Base-by-base conservation (phyloP, 1,284 basidiomycete genomes). In the Ceratobasidium sp. region DNA sequence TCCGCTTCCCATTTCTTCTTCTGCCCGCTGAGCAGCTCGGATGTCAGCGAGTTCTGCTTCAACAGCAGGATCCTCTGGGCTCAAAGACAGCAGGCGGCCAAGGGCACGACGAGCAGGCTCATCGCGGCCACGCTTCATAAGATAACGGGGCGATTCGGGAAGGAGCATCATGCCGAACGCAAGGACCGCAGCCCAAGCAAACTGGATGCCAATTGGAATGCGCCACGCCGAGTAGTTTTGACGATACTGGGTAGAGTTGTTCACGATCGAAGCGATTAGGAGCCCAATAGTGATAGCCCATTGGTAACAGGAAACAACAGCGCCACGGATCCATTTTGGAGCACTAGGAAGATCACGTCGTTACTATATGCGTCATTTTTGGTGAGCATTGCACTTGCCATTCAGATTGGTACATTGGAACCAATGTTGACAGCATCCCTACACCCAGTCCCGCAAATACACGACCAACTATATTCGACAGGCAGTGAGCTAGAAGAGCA, bases 131-230 rank as follows among this genome's bases (percentile, higher is more conserved):
- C 85, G 85, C 84, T 91, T 92, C 82, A 96, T 85, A 71, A 90
- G 87, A 87, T 87, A 96, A 80, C 94, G 92, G 23, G 94, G 94
- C 30, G 93, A 96, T 83, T 93, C 92, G 48, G 92, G 92, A 53
- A 92, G 86, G 75, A 87, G 78, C 77, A 85, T 76, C 85, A 93
- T 88, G 73, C 91, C 91, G 64, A 71, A 77, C 26, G 83, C 83
- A 72, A 92, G 87, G 75, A 92, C 80, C 74, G 83, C 79, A 14
- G 87, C 88, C 87, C 88, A 90, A 59, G 87, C 80, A 78, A 92
- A 92, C 81, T 95, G 92, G 74, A 95, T 81, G 69, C 86, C 85
- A 76, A 92, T 91, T 64, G 92, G 92, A 78, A 94, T 93, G 69
- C 89, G 88, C 84, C 91, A 97, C 0, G 92, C 83, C 8, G 86